phyloP scores from a whole-genome alignment of 2,329 filamentous ascomycete genomes.

The Talaromyces sp. region DNA sequence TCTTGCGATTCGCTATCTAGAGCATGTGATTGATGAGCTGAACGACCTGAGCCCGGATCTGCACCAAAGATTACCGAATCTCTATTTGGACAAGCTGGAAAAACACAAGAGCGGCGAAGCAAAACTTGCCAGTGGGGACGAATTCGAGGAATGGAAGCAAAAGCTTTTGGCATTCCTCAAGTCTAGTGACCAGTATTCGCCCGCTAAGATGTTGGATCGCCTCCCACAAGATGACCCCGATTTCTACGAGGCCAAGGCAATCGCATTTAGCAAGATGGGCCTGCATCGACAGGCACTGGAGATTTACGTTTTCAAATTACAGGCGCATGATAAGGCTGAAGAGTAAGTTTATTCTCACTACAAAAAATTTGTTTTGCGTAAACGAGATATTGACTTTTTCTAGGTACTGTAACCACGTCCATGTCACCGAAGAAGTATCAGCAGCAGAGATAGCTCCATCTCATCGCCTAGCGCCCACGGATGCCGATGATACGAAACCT shows the following conservation, averaged over 20 bases:
- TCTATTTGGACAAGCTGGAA: constrained; percentile 59
- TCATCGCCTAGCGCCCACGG: constrained; percentile 37
- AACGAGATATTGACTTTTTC: not conserved
- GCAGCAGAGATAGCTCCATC: constrained; percentile 29
- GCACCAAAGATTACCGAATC: constrained; percentile 75
- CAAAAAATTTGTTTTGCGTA: constrained; percentile 15
- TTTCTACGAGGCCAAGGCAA: constrained; percentile 85
- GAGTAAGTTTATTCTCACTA: constrained; percentile 56
- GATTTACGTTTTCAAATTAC: constrained; percentile 93
- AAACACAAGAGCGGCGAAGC: constrained; percentile 32
- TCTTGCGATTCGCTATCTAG: constrained; percentile 77
- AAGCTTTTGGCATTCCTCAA: constrained; percentile 71
- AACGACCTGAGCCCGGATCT: constrained; percentile 80
- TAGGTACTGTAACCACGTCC: constrained; percentile 84
- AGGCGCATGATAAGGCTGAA: constrained; percentile 84
- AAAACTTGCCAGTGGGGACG: not conserved
- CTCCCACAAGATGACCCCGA: constrained; percentile 75
- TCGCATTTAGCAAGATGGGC: constrained; percentile 91
- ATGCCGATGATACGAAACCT: constrained; percentile 54
- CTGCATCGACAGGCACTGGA: constrained; percentile 93
- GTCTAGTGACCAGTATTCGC: constrained; percentile 74
- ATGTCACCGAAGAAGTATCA: constrained; percentile 55
- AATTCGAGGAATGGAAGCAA: constrained; percentile 46
- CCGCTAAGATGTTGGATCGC: constrained; percentile 69
- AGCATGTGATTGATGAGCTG: constrained; percentile 85